Evolutionary conservation across 202 grass and related monocot species (phyloP).

Genomic region (Cymbopogon flexuosus): DNA sequence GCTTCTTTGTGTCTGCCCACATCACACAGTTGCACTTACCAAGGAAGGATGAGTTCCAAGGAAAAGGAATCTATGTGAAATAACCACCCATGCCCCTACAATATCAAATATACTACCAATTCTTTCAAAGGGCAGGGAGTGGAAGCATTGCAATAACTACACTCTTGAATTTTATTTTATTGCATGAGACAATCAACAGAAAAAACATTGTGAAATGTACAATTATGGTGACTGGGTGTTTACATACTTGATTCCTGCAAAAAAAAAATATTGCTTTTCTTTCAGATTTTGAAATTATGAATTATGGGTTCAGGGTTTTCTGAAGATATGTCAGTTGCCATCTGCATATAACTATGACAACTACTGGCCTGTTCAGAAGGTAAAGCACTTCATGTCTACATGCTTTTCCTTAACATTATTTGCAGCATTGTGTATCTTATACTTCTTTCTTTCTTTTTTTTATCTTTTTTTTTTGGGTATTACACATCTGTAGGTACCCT

Average conservation of each 20-base stretch:
- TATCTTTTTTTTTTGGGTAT: background rate
- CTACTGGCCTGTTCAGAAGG: conserved; percentile 92
- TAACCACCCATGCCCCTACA: background rate
- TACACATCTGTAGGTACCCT: conserved; percentile 54
- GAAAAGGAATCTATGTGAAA: background rate
- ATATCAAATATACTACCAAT: background rate
- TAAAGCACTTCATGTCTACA: conserved; percentile 27
- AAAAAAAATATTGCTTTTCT: background rate
- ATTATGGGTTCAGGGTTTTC: conserved; percentile 59
- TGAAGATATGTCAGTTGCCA: conserved; percentile 95
- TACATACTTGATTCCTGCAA: background rate
- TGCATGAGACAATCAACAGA: background rate
- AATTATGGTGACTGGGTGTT: background rate
- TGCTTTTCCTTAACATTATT: background rate
- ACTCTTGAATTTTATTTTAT: background rate
- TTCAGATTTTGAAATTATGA: conserved; percentile 27
- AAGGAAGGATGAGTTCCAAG: background rate
- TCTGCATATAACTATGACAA: conserved; percentile 82
- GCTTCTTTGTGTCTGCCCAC: background rate
- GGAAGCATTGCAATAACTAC: background rate
- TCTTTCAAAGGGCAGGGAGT: background rate
- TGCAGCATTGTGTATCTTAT: background rate
- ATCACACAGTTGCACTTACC: background rate
- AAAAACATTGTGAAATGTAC: background rate
- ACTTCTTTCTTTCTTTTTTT: no score